Base-by-base conservation (phyloP, 2,329 filamentous ascomycete genomes). In the Ophiocordyceps robertsii region DNA sequence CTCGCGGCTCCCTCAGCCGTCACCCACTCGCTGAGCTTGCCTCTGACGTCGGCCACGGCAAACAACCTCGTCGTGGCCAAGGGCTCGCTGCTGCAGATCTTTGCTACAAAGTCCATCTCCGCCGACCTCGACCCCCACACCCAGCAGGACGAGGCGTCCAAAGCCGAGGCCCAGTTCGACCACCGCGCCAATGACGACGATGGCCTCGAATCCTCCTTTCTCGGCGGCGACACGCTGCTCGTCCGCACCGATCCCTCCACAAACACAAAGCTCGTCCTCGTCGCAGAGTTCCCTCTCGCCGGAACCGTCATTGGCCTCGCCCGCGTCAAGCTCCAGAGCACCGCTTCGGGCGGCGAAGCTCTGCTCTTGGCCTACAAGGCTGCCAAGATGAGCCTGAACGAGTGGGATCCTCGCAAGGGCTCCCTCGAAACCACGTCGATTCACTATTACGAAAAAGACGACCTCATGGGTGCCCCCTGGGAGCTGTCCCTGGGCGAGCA, bases 391-490 rank as follows among this genome's bases (percentile, higher is more conserved):
- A 93, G 85, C 61, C 70, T 98, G 60, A 73, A 95, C 43, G 86
- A 95, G 66, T 98, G 92, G 92, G 86, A 96, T 58, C 80, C 86
- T 9, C 78, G 83, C 58, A 79, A 77, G 51, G 73, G 84, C 61
- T 76, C 77, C 41, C 80, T 96, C 53, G 80, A 82, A 53, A 96
- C 90, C 42, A 77, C 92, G 48, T 96, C 90, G 41, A 90, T 98
- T 54, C 92, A 98, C 67, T 96, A 89, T 70, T 98, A 96, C 65
- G 92, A 98, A 62, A 85, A 92, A 59, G 89, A 95, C 56, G 89
- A 95, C 57, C 69, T 90, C 47, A 78, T 83, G 50, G 80, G 82
- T 42, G 83, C 78, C 48, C 89, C 90, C 0, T 95, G 88, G 82
- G 80, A 83, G 40, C 74, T 82, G 41, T 75, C 82, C 43, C 66